phyloP scores from a whole-genome alignment of 139 green algal genomes.

The Chlamydomonas applanata region DNA sequence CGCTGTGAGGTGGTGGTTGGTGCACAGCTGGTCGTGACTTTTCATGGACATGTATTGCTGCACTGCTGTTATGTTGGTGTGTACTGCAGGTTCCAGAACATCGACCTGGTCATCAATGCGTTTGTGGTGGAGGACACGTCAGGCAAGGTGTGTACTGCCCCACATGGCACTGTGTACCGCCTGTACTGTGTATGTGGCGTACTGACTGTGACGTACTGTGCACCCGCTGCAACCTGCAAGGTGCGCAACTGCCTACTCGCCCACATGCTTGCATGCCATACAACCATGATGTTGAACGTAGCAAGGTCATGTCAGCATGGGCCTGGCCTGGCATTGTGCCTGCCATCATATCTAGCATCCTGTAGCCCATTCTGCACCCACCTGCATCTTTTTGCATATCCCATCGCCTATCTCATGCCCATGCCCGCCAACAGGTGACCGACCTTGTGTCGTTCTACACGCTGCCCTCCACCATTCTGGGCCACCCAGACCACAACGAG shows the following conservation, averaged over 20 bases:
- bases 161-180: no score
- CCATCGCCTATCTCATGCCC: neutral
- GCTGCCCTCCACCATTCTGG: conserved; percentile 85
- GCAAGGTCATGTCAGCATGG: no score
- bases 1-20: no score
- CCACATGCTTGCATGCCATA: no score
- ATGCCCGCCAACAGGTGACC: conserved; percentile 52
- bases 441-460: conserved; percentile 96
- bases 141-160: conserved; percentile 13
- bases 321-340: no score
- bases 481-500: conserved; percentile 78
- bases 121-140: conserved; percentile 83
- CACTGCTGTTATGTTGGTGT: no score
- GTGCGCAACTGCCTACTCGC: neutral
- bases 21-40: neutral
- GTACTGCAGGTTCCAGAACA: conserved; percentile 50
- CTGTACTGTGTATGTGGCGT: no score
- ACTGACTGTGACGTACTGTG: neutral
- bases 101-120: conserved; percentile 77
- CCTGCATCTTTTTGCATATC: neutral
- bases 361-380: neutral
- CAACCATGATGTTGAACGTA: no score
- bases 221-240: neutral
- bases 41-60: neutral
- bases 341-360: no score